Evolutionary conservation across 139 green algal genomes (phyloP).

Genomic region (Volvox africanus): DNA sequence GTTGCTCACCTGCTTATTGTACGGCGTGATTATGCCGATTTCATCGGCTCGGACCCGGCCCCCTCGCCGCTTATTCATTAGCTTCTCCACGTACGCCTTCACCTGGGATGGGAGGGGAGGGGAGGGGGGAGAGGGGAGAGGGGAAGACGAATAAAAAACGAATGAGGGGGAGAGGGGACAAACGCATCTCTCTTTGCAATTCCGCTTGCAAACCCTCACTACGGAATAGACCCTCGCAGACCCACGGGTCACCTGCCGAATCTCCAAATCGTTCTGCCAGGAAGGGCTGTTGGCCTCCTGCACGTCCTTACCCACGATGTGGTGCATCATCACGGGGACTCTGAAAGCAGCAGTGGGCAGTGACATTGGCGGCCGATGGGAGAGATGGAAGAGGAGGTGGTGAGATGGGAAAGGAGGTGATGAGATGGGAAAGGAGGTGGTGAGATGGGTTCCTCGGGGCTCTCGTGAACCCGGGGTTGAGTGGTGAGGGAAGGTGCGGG

Average conservation of each 20-base stretch:
- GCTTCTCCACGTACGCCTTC: slow-evolving; percentile 42
- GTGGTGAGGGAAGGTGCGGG: too few species aligned
- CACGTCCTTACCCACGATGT: slow-evolving; percentile 62
- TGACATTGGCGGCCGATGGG: neutral
- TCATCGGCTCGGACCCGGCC: slow-evolving; percentile 23
- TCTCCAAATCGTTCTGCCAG: slow-evolving; percentile 66
- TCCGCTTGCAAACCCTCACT: neutral
- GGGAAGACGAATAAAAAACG: too few species aligned
- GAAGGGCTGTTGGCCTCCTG: slow-evolving; percentile 60
- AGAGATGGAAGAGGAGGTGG: neutral
- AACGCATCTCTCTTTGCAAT: neutral
- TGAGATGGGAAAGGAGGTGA: neutral
- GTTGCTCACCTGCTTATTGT: slow-evolving; percentile 60
- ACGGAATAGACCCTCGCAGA: neutral
- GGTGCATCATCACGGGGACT: slow-evolving; percentile 65
- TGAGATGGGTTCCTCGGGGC: neutral
- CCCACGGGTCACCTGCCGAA: slow-evolving; percentile 26
- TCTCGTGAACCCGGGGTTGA: too few species aligned
- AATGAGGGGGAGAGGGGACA: neutral
- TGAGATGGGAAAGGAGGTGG: neutral
- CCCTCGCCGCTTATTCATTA: slow-evolving; percentile 12
- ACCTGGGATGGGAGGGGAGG: neutral
- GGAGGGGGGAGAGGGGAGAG: neutral
- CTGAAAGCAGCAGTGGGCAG: slow-evolving; percentile 8
- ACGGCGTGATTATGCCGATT: slow-evolving; percentile 67